phyloP scores from a whole-genome alignment of 1,284 basidiomycete species.

The Apiotrichum sp. region DNA sequence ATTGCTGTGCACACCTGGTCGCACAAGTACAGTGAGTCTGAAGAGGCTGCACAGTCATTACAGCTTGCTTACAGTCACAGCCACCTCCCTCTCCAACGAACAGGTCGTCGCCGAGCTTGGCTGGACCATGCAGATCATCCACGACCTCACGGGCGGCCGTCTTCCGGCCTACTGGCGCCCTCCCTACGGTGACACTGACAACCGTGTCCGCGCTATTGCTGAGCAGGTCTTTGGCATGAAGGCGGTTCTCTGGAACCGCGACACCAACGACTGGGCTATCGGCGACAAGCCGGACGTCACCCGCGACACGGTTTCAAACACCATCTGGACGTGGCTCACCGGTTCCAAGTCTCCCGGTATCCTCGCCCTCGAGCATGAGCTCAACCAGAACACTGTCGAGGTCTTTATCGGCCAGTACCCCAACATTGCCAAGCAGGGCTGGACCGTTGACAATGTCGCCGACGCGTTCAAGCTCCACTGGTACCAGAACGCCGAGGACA shows the following conservation, averaged over 20 bases:
- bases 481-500: slow-evolving; percentile 38
- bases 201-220: slow-evolving; percentile 53
- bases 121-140: slow-evolving; percentile 47
- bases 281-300: slow-evolving; percentile 29
- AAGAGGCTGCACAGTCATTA: too few species aligned
- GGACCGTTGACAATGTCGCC: slow-evolving; percentile 36
- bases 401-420: slow-evolving; percentile 36
- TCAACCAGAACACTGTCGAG: slow-evolving; percentile 28
- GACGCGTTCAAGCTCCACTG: slow-evolving; percentile 35
- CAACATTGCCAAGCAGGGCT: slow-evolving; percentile 30
- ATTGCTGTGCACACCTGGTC: slow-evolving; percentile 53
- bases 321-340: slow-evolving; percentile 25
- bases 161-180: slow-evolving; percentile 47
- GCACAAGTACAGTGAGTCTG: slow-evolving; percentile 44
- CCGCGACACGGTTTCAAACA: slow-evolving; percentile 18
- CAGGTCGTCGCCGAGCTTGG: slow-evolving; percentile 54
- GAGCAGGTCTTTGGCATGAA: slow-evolving; percentile 45
- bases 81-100: slow-evolving; percentile 54
- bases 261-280: slow-evolving; percentile 47
- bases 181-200: slow-evolving; percentile 50
- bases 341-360: slow-evolving; percentile 34
- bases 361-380: slow-evolving; percentile 38
- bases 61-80: slow-evolving; percentile 6
- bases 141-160: slow-evolving; percentile 42
- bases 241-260: slow-evolving; percentile 44